Base-by-base conservation (phyloP, 495 filamentous ascomycete genomes). In the Tetracladium setigerum region DNA sequence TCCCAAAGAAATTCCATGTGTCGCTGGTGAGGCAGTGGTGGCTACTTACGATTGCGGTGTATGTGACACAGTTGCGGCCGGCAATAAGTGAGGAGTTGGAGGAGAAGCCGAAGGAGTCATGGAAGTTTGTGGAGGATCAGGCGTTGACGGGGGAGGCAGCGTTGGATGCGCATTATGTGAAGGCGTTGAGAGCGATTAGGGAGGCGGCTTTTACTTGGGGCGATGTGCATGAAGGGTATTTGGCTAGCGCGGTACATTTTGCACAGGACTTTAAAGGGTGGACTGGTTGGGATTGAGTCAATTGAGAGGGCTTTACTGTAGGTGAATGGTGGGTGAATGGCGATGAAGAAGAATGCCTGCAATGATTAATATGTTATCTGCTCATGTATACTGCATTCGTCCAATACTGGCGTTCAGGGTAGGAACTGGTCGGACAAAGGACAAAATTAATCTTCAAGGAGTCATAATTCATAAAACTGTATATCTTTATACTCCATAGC, bases 11-110 rank as follows among this genome's bases (percentile, higher is more conserved):
- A 55, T 87, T 78, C 49, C 89, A 92, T 50, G 58, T 87, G 32
- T 68, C 68, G 14, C 66, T 97, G 14, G 74, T 95, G 7, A 73
- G 80, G 14, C 83, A 91, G 58, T 95, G 94, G 86, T 95, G 87
- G 89, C 65, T 97, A 4, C 72, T 94, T 34, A 81, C 83, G 0
- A 58, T 95, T 24, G 71, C 82, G 0, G 77, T 89, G 2, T 97
- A 94, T 52, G 78, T 92, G 24, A 67, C 78, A 0, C 83, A 87
- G 61, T 56, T 86, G 13, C 71, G 90, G 12, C 89, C 87, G 2
- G 68, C 75, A 42, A 77, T 95, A 24, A 67, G 82, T 16, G 68
- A 82, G 12, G 79, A 83, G 44, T 61, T 72, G 12, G 77, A 95
- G 39, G 64, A 62, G 14, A 68, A 77, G 1, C 77, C 73, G 39